A percentile compares a stretch with the other conserved stretches of the same genome.
Conservation (phyloP, 164 flowering plant genomes). For the Umbellularia californica region DNA sequence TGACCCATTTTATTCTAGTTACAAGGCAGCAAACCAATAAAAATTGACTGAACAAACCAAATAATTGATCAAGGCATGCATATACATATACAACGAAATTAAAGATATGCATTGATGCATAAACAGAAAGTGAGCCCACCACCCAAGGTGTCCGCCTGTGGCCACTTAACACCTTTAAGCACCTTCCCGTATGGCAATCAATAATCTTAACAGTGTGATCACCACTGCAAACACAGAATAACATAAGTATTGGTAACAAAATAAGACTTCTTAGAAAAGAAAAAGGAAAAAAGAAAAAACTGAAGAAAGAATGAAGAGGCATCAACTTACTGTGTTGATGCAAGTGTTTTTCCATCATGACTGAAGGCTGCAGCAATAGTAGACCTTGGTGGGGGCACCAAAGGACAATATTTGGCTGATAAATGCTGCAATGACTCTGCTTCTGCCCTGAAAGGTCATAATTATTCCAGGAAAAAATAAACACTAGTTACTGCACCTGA, state of each 20-base stretch:
- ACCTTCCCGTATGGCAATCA: constrained; percentile 77
- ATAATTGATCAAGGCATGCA: not conserved
- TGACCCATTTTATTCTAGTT: not conserved
- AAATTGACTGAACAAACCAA: not conserved
- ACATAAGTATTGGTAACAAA: not conserved
- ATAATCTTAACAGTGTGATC: constrained; percentile 96
- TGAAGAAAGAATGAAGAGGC: not conserved
- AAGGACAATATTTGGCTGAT: constrained; percentile 77
- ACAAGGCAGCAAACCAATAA: constrained; percentile 1
- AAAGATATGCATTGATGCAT: not conserved
- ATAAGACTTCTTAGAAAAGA: not conserved
- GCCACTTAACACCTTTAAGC: constrained; percentile 87
- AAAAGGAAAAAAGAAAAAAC: not conserved
- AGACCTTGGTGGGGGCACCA: constrained; percentile 97
- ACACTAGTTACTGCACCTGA: not conserved
- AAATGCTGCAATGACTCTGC: constrained; percentile 75
- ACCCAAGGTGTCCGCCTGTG: constrained; percentile 99
- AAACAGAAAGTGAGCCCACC: constrained; percentile 46
- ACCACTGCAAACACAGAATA: constrained; percentile 50
- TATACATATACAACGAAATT: not conserved
- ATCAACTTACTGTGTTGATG: constrained; percentile 87
- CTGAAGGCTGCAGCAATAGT: constrained; percentile 98
- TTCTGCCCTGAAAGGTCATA: constrained; percentile 62
- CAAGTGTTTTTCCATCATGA: constrained; percentile 87
- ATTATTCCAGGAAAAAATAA: not conserved